Base-by-base conservation (phyloP, 2,329 filamentous ascomycete genomes). In the Coniosporium tulheliwenetii region DNA sequence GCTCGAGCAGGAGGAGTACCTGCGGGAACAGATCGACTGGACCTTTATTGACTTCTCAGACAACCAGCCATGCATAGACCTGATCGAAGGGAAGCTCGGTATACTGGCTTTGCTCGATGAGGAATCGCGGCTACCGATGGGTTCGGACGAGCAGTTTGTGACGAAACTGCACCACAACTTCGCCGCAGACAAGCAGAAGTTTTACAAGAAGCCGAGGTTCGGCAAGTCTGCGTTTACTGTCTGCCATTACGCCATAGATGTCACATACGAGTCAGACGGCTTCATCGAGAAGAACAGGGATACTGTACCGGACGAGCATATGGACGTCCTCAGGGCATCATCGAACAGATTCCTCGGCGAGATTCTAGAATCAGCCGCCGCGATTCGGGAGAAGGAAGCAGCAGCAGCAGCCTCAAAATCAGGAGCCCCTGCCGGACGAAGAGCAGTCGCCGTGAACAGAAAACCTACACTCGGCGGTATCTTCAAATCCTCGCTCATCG, bases 231-330 rank as follows among this genome's bases (percentile, higher is more conserved):
- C 91, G 1, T 98, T 98, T 65, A 96, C 91, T 7, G 87, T 98
- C 47, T 96, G 89, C 62, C 93, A 98, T 64, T 98, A 98, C 63
- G 91, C 91, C 40, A 73, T 98, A 42, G 91, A 98, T 54, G 91
- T 98, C 51, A 96, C 89, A 13, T 98, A 98, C 59, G 91, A 98
- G 62, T 96, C 89, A 1, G 91, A 98, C 52, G 91, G 91, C 37
- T 98, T 98, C 64, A 95, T 98, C 54, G 93, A 98, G 62, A 98
- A 98, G 74, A 98, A 98, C 63, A 79, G 91, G 60, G 91, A 98
- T 61, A 98, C 93, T 14, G 91, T 98, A 37, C 91, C 91, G 5
- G 91, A 98, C 56, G 91, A 98, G 65, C 91, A 96, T 58, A 84
- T 98, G 79, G 86, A 91, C 44, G 81, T 98, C 32, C 72, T 98